Base-by-base conservation (phyloP, 2,329 filamentous ascomycete species). In the Pseudocercospora fuligena region DNA sequence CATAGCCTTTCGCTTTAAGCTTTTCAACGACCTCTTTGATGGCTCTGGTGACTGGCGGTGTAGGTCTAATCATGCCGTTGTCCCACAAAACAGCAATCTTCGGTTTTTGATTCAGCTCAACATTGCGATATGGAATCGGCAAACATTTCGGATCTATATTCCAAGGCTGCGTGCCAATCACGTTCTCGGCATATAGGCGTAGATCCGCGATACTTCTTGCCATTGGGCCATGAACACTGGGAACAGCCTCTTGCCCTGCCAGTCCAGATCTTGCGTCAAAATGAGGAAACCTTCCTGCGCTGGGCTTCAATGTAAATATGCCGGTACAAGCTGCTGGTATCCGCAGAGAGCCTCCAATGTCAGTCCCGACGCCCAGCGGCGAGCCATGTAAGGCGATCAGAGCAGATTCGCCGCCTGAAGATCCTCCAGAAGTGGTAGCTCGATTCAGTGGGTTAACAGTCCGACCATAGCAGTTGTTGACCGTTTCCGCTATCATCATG, bases 401-500 rank as follows among this genome's bases (percentile, higher is more conserved):
- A 0, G 89, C 89, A 5, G 85, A 85, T 74, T 92, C 90, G 53
- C 90, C 90, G 2, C 90, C 90, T 0, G 88, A 89, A 43, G 85
- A 88, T 9, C 90, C 90, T 11, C 90, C 90, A 23, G 85, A 85
- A 0, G 88, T 90, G 2, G 87, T 80, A 2, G 78, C 78, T 25
- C 86, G 83, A 73, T 90, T 89, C 6, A 80, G 78, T 0, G 90
- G 89, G 73, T 90, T 90, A 23, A 87, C 75, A 2, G 77, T 79
- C 12, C 73, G 69, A 8, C 89, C 89, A 71, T 88, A 87, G 1
- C 86, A 81, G 70, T 90, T 89, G 78, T 90, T 91, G 16, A 89
- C 86, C 1, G 83, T 86, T 74, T 91, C 89, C 12, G 87, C 85
- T 60, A 90, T 89, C 88, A 91, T 90, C 70, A 90, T 88, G 12